Percentiles rank a stretch among this genome's conserved stretches.
These are phyloP conservation scores for Boletus bicolor DNA, from an alignment of 768 basidiomycete species.

Conservation along the genomic window DNA sequence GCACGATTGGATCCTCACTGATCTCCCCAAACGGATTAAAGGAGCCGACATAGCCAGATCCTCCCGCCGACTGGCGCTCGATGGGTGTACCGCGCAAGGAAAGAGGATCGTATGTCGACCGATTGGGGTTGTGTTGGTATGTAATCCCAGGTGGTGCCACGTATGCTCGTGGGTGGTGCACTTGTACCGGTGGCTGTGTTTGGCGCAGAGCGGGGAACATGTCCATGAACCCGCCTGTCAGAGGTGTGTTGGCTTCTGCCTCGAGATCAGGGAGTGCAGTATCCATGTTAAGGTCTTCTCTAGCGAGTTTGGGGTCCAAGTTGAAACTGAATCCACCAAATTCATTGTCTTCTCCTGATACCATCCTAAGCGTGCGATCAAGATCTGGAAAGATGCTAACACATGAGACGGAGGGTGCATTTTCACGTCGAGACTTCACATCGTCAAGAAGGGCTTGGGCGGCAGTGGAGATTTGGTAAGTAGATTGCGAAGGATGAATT, in stretches of 20 bases:
- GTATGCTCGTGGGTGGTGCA: constrained; percentile 32
- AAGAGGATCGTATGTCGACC: constrained; percentile 56
- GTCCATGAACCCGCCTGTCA: constrained; percentile 64
- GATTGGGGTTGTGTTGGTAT: constrained; percentile 45
- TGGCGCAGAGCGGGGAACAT: constrained; percentile 63
- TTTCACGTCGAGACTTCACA: constrained; percentile 71
- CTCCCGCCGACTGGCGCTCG: constrained; percentile 46
- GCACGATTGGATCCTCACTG: constrained; percentile 43
- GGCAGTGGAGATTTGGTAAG: constrained; percentile 85
- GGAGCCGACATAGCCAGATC: constrained; percentile 62
- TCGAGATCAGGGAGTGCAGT: constrained; percentile 49
- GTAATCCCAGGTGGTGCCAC: constrained; percentile 53
- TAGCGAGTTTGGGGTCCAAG: constrained; percentile 74
- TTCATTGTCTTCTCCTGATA: constrained; percentile 59
- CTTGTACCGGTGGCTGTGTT: constrained; percentile 19
- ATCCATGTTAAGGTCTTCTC: constrained; percentile 37
- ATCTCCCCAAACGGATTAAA: constrained; percentile 79
- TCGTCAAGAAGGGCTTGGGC: constrained; percentile 84
- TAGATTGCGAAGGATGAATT: constrained; percentile 42
- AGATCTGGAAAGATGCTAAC: constrained; percentile 84
- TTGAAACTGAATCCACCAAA: constrained; percentile 82
- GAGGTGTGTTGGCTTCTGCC: constrained; percentile 48
- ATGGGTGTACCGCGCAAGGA: constrained; percentile 38
- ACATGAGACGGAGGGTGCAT: constrained; percentile 38
- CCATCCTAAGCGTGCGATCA: constrained; percentile 74